Evolutionary conservation across 2,329 filamentous ascomycete genomes (phyloP).

Genomic region (Hyphodiscus sp.): DNA sequence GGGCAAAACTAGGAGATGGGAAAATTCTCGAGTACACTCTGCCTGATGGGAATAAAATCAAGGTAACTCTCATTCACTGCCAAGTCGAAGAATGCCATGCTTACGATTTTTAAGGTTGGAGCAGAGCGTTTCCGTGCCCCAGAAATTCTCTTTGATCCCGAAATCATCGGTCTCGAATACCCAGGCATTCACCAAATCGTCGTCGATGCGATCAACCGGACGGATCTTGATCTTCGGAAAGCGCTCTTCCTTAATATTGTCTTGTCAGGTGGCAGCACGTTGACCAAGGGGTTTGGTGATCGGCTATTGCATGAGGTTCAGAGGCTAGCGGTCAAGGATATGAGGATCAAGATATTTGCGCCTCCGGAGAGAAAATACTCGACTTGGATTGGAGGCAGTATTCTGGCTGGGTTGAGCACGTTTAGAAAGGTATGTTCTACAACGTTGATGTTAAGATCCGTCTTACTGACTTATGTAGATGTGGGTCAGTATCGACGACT

Average conservation of each 20-base stretch:
- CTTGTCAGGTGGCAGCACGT: slow-evolving; percentile 87
- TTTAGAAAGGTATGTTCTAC: slow-evolving; percentile 77
- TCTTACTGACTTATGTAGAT: slow-evolving; percentile 53
- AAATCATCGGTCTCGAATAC: slow-evolving; percentile 95
- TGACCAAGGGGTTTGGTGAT: slow-evolving; percentile 96
- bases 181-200: slow-evolving; percentile 97
- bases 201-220: slow-evolving; percentile 89
- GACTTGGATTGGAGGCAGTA: slow-evolving; percentile 98
- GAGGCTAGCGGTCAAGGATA: slow-evolving; percentile 91
- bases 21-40: slow-evolving; percentile 83
- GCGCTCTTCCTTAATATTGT: slow-evolving; percentile 95
- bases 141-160: slow-evolving; percentile 95
- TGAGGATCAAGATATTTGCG: slow-evolving; percentile 98
- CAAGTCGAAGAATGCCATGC: slow-evolving; percentile 1
- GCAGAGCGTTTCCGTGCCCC: slow-evolving; percentile 92
- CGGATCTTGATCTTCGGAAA: slow-evolving; percentile 92
- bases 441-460: slow-evolving; percentile 1
- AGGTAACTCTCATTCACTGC: slow-evolving; percentile 46
- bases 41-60: slow-evolving; percentile 89
- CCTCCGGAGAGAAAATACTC: slow-evolving; percentile 97
- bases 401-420: slow-evolving; percentile 91
- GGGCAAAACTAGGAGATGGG: slow-evolving; percentile 66
- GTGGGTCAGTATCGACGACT: slow-evolving; percentile 99
- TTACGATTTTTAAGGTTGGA: slow-evolving; percentile 56
- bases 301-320: slow-evolving; percentile 88